Conservation (phyloP, 2,329 filamentous ascomycete species). For the Diaporthe amygdali region DNA sequence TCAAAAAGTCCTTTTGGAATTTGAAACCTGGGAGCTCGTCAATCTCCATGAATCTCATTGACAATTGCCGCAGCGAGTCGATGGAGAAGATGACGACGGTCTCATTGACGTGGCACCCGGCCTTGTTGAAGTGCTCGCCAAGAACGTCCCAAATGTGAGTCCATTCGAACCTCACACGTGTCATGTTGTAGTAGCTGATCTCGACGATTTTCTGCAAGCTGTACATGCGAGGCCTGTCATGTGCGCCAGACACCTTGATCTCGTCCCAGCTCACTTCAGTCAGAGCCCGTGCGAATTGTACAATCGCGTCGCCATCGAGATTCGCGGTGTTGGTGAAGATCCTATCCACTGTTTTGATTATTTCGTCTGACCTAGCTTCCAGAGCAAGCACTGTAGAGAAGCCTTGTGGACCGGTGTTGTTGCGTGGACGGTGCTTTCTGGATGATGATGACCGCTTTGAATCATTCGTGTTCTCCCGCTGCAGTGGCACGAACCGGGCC, state of each 20-base stretch:
- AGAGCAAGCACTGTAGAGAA: constrained; percentile 83
- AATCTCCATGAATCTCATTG: constrained; percentile 98
- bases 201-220: constrained; percentile 98
- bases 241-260: constrained; percentile 95
- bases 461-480: constrained; percentile 58
- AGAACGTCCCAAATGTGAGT: constrained; percentile 96
- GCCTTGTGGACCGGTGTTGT: constrained; percentile 65
- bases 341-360: constrained; percentile 89
- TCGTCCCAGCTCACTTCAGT: constrained; percentile 99
- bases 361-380: constrained; percentile 90
- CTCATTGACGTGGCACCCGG: constrained; percentile 95
- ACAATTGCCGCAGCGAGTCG: constrained; percentile 92
- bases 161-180: constrained; percentile 97
- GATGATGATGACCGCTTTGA: constrained; percentile 73
- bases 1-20: constrained; percentile 99
- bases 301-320: constrained; percentile 90
- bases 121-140: constrained; percentile 98
- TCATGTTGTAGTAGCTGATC: constrained; percentile 99
- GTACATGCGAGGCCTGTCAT: constrained; percentile 94
- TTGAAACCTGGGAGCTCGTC: constrained; percentile 98
- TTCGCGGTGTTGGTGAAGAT: constrained; percentile 98
- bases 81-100: constrained; percentile 97
- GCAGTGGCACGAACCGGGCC: constrained; percentile 70
- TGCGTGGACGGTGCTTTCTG: constrained; percentile 51
- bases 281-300: constrained; percentile 90